Conservation (phyloP, 2,329 filamentous ascomycete species). For the Septoria linicola region DNA sequence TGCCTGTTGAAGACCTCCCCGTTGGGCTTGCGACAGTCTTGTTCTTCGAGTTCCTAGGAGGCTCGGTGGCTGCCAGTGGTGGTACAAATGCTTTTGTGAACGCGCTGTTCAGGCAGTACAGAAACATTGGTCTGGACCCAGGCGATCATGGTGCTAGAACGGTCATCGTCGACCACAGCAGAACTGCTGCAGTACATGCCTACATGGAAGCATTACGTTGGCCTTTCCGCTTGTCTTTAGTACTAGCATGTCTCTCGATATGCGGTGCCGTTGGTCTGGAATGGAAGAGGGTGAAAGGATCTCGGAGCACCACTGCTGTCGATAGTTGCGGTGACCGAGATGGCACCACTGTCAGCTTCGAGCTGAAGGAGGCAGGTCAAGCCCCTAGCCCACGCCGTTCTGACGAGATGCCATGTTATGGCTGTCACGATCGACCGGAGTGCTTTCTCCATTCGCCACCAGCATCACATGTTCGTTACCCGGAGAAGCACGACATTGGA, state of each 20-base stretch:
- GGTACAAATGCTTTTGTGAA: background rate
- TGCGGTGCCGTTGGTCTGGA: background rate
- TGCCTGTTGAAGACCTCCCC: background rate
- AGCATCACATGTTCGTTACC: background rate
- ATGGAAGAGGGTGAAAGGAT: constrained; percentile 1
- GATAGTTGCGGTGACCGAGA: background rate
- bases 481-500: background rate
- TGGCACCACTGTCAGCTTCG: background rate
- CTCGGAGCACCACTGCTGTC: no score
- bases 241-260: background rate
- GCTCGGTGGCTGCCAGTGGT: background rate
- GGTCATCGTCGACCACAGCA: background rate
- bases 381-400: background rate
- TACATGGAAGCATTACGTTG: constrained; percentile 3
- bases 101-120: background rate
- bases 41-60: constrained; percentile 3
- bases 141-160: background rate
- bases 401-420: background rate
- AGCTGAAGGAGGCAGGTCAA: background rate
- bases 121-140: background rate
- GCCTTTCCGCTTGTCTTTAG: constrained; percentile 1
- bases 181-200: background rate
- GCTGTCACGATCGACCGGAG: background rate
- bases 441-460: background rate
- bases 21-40: constrained; percentile 2